Evolutionary conservation across 2,329 filamentous ascomycete species (phyloP).

Genomic region (Alternaria alternata): DNA sequence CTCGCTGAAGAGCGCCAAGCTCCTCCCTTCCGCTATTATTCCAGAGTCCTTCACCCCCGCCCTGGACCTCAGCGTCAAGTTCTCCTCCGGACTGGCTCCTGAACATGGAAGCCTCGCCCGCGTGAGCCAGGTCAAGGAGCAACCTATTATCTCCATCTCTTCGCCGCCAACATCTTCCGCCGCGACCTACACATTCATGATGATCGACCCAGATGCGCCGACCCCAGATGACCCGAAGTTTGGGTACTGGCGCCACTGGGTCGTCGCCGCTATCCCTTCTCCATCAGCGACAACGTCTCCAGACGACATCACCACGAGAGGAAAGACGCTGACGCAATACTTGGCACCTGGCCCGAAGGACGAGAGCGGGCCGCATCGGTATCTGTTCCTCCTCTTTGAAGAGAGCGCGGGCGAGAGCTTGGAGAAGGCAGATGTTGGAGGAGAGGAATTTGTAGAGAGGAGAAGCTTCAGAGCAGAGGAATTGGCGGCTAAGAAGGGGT

Average conservation of each 20-base stretch:
- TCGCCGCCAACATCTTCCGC: slow-evolving; percentile 29
- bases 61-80: slow-evolving; percentile 51
- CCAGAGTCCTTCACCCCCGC: slow-evolving; percentile 55
- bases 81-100: slow-evolving; percentile 29
- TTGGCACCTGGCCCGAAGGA: slow-evolving; percentile 47
- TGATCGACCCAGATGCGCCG: slow-evolving; percentile 64
- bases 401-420: slow-evolving; percentile 34
- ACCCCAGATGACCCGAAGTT: slow-evolving; percentile 65
- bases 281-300: background rate
- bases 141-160: slow-evolving; percentile 37
- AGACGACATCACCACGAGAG: slow-evolving; percentile 18
- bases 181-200: slow-evolving; percentile 56
- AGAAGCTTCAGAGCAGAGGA: slow-evolving; percentile 39
- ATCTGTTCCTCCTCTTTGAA: slow-evolving; percentile 42
- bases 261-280: slow-evolving; percentile 45
- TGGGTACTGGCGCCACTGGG: slow-evolving; percentile 65
- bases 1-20: slow-evolving; percentile 34
- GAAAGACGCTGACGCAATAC: slow-evolving; percentile 41
- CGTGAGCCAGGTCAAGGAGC: slow-evolving; percentile 44
- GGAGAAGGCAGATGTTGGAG: slow-evolving; percentile 42
- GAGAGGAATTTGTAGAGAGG: slow-evolving; percentile 48
- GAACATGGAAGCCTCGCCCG: slow-evolving; percentile 40
- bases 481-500: slow-evolving; percentile 33
- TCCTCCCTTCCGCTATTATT: slow-evolving; percentile 51
- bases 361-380: slow-evolving; percentile 47